phyloP scores from a whole-genome alignment of 1,284 basidiomycete species.

The Ceratobasidium sp. region DNA sequence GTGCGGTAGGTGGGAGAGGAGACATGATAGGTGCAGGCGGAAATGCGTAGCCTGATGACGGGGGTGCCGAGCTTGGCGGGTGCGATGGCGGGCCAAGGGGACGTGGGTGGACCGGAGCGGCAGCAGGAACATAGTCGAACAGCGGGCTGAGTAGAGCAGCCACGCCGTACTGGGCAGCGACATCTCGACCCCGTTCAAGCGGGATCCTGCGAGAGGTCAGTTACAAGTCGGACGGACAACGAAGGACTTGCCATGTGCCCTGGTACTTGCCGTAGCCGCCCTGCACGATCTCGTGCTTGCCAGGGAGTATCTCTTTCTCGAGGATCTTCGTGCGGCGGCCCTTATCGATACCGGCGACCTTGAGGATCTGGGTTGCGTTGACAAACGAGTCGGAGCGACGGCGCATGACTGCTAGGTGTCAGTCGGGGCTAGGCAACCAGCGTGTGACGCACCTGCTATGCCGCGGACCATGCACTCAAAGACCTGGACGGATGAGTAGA shows the following conservation, averaged over 20 bases:
- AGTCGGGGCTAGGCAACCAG: neutral
- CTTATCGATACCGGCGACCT: slow-evolving; percentile 98
- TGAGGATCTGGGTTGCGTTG: slow-evolving; percentile 99
- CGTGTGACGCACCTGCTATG: slow-evolving; percentile 62
- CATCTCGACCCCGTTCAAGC: slow-evolving; percentile 86
- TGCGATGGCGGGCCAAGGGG: slow-evolving; percentile 24
- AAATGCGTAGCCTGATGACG: slow-evolving; percentile 27
- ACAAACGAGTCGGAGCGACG: slow-evolving; percentile 92
- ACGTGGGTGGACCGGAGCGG: slow-evolving; percentile 45
- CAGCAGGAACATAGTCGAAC: slow-evolving; percentile 87
- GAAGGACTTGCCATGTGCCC: slow-evolving; percentile 85
- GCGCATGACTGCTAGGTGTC: slow-evolving; percentile 85
- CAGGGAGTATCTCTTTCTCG: slow-evolving; percentile 96
- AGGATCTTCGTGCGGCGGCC: slow-evolving; percentile 96
- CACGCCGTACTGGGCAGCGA: slow-evolving; percentile 91
- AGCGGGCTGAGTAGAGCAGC: slow-evolving; percentile 84
- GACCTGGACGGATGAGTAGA: slow-evolving; percentile 89
- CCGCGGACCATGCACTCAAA: slow-evolving; percentile 98
- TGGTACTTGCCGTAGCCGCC: slow-evolving; percentile 99
- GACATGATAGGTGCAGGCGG: slow-evolving; percentile 39
- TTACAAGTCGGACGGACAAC: slow-evolving; percentile 24
- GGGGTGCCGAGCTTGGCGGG: slow-evolving; percentile 34
- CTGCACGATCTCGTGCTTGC: slow-evolving; percentile 98
- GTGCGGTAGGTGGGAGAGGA: slow-evolving; percentile 42
- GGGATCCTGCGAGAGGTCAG: slow-evolving; percentile 75